A percentile compares a stretch with the other conserved stretches of the same genome.
These are phyloP conservation scores for Podaxis carcinomalis DNA, from an alignment of 768 basidiomycete genomes.

Conservation along the genomic window DNA sequence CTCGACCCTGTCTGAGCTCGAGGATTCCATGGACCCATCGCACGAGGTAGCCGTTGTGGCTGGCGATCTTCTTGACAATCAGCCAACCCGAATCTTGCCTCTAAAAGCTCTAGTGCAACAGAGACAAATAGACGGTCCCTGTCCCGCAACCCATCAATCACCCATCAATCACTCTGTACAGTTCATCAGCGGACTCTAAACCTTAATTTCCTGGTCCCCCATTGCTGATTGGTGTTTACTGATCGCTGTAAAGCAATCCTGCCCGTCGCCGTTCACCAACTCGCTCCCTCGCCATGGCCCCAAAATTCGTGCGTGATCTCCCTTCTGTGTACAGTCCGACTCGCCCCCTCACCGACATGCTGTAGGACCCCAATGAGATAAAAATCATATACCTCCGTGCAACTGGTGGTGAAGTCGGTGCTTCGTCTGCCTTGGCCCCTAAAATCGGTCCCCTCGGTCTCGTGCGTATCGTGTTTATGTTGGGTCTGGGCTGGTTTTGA, in stretches of 20 bases:
- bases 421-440: conserved; percentile 95
- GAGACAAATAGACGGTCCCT: conserved; percentile 24
- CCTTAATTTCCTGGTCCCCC: conserved; percentile 36
- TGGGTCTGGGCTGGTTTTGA: conserved; percentile 4
- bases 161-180: conserved; percentile 47
- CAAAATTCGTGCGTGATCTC: conserved; percentile 16
- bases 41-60: conserved; percentile 38
- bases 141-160: not conserved
- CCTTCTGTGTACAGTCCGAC: not conserved
- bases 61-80: conserved; percentile 4
- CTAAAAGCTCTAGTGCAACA: conserved; percentile 28
- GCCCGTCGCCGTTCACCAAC: conserved; percentile 16
- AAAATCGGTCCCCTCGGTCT: conserved; percentile 99
- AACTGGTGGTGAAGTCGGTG: conserved; percentile 99
- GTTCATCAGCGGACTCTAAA: conserved; percentile 49
- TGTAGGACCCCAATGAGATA: conserved; percentile 92
- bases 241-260: not conserved
- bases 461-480: conserved; percentile 45
- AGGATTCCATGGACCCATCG: conserved; percentile 84
- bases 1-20: conserved; percentile 62
- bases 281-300: conserved; percentile 21
- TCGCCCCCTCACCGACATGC: conserved; percentile 11
- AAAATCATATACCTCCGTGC: conserved; percentile 99
- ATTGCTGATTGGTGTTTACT: conserved; percentile 5
- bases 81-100: no score